Evolutionary conservation across 176 grass and related monocot genomes (phyloP).

Genomic region (Triticum aestivum): DNA sequence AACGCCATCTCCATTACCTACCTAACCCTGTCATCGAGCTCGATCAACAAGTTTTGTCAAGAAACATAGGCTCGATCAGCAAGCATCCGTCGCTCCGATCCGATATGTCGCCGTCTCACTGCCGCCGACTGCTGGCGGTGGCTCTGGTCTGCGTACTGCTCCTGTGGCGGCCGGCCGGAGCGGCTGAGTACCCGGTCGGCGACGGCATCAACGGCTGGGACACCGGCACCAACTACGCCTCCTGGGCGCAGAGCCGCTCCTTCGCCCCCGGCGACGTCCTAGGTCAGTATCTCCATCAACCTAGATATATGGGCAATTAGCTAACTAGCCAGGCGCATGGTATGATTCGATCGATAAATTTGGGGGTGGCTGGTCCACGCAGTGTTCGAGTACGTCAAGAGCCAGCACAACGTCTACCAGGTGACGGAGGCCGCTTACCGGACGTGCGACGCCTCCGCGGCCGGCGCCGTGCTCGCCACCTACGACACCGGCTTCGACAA

Average conservation of each 20-base stretch:
- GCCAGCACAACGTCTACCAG: conserved; percentile 51
- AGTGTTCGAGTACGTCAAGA: conserved; percentile 53
- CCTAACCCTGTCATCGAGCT: background rate
- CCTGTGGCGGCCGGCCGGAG: background rate
- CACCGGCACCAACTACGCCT: conserved; percentile 43
- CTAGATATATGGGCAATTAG: no score
- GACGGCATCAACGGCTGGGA: conserved; percentile 26
- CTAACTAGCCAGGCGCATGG: background rate
- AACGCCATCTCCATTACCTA: background rate
- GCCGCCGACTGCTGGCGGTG: background rate
- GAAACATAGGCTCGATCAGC: background rate
- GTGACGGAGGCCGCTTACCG: conserved; percentile 44
- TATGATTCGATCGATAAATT: background rate
- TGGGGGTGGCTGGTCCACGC: background rate
- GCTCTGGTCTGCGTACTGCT: background rate
- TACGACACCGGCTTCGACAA: conserved; percentile 47
- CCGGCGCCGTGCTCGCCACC: conserved; percentile 18
- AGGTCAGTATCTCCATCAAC: background rate
- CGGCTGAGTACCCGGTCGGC: conserved; percentile 28
- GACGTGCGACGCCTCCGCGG: conserved; percentile 21
- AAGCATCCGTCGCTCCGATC: no score
- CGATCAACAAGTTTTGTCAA: background rate
- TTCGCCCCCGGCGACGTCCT: conserved; percentile 46
- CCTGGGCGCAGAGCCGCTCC: conserved; percentile 11
- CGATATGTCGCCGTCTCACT: background rate